A percentile compares a stretch with the other conserved stretches of the same genome.
phyloP scores from a whole-genome alignment of 768 basidiomycete genomes.

The Leucosporidium yakuticum region DNA sequence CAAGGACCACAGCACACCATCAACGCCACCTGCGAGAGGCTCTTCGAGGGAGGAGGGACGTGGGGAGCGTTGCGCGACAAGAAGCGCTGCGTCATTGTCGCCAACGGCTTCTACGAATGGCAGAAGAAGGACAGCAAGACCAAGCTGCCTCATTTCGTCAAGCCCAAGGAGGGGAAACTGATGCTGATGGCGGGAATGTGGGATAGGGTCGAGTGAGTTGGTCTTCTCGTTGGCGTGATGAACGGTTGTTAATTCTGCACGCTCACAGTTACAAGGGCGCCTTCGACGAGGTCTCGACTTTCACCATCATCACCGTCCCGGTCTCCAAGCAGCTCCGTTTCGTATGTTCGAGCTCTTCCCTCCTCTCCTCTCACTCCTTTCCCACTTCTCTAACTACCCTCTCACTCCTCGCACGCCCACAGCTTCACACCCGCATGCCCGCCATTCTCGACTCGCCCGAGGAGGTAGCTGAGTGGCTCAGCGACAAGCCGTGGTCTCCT shows the following conservation, averaged over 20 bases:
- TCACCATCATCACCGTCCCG: conserved; percentile 80
- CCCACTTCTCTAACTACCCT: neutral
- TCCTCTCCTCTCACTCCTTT: too few relatives aligned
- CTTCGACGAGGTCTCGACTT: conserved; percentile 62
- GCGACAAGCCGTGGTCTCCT: conserved; percentile 58
- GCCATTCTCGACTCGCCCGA: conserved; percentile 64
- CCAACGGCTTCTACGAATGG: conserved; percentile 95
- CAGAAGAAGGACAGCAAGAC: conserved; percentile 60
- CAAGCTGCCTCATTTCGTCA: conserved; percentile 78
- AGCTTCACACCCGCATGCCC: conserved; percentile 76
- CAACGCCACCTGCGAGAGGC: conserved; percentile 79
- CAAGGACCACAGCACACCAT: conserved; percentile 69
- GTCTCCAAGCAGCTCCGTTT: conserved; percentile 65
- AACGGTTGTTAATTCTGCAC: too few relatives aligned
- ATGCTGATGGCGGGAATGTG: conserved; percentile 87
- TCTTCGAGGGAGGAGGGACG: conserved; percentile 65
- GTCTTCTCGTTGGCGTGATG: too few relatives aligned
- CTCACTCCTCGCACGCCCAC: neutral
- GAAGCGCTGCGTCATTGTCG: conserved; percentile 78
- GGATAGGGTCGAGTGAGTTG: conserved; percentile 57
- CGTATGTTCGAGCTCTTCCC: too few relatives aligned
- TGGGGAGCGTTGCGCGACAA: conserved; percentile 76
- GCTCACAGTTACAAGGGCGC: conserved; percentile 37
- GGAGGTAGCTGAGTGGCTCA: conserved; percentile 68
- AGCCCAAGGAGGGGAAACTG: conserved; percentile 55